phyloP scores from a whole-genome alignment of 768 basidiomycete species.

The Russula griseocarnosa region DNA sequence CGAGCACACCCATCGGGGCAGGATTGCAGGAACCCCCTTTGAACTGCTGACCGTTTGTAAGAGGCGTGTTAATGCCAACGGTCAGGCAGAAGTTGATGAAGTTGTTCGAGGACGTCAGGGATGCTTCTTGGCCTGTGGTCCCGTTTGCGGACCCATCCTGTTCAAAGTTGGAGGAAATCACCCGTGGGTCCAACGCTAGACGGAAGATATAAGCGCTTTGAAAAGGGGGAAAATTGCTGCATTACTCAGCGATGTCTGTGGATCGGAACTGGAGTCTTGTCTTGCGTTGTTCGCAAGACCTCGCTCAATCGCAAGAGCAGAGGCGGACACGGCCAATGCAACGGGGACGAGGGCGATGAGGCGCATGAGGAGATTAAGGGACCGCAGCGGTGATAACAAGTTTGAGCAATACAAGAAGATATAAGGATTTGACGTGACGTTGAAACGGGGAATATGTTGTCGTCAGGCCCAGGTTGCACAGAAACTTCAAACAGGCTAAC shows the following conservation, averaged over 20 bases:
- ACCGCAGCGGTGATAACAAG: too few species aligned
- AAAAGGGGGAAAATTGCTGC: not conserved
- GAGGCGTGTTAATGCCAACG: conserved; percentile 36
- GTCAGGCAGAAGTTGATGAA: conserved; percentile 56
- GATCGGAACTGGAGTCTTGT: not conserved
- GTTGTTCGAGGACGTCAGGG: conserved; percentile 57
- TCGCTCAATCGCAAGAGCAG: conserved; percentile 22
- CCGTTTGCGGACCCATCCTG: conserved; percentile 46
- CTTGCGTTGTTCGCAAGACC: not conserved
- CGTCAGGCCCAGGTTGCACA: too few species aligned
- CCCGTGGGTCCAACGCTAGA: conserved; percentile 42
- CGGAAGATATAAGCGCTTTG: not conserved
- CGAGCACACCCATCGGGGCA: conserved; percentile 43
- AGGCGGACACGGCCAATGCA: conserved; percentile 33
- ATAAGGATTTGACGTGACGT: conserved; percentile 13
- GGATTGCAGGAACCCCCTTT: conserved; percentile 40
- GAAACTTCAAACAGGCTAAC: too few species aligned
- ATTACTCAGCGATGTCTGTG: conserved; percentile 19
- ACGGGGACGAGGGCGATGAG: conserved; percentile 23
- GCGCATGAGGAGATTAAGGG: conserved; percentile 1
- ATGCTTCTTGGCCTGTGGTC: conserved; percentile 45
- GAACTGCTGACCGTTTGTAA: conserved; percentile 46
- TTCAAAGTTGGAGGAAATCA: conserved; percentile 45
- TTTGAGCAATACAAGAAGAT: not conserved
- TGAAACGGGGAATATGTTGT: not conserved